Evolutionary conservation across 768 basidiomycete species (phyloP).

Genomic region (Chalciporus sphaerocephalus): DNA sequence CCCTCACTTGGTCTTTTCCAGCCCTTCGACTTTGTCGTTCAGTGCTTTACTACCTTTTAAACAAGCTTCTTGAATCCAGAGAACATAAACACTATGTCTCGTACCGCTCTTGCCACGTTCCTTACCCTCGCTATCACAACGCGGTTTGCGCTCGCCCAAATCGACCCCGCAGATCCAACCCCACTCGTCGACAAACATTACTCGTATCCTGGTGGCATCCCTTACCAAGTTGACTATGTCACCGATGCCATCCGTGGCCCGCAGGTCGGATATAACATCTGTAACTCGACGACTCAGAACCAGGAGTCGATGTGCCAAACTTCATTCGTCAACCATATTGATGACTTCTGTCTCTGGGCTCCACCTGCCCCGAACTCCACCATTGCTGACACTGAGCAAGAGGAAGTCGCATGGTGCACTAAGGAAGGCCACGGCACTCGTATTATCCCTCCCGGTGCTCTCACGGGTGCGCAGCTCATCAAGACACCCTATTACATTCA

Average conservation of each 20-base stretch:
- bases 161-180: slow-evolving; percentile 41
- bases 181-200: slow-evolving; percentile 46
- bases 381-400: slow-evolving; percentile 64
- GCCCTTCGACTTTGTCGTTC: too few species aligned
- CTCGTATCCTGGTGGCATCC: slow-evolving; percentile 42
- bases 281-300: slow-evolving; percentile 64
- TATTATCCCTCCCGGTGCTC: slow-evolving; percentile 58
- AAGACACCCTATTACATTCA: slow-evolving; percentile 54
- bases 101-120: slow-evolving; percentile 43
- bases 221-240: slow-evolving; percentile 47
- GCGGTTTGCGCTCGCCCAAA: slow-evolving; percentile 27
- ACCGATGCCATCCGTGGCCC: slow-evolving; percentile 46
- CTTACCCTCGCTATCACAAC: slow-evolving; percentile 31
- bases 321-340: slow-evolving; percentile 52
- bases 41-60: too few species aligned
- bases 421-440: slow-evolving; percentile 64
- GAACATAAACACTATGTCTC: too few species aligned
- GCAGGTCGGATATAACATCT: slow-evolving; percentile 62
- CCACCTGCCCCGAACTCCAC: slow-evolving; percentile 43
- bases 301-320: slow-evolving; percentile 68
- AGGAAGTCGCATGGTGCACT: slow-evolving; percentile 72
- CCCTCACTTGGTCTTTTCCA: too few species aligned
- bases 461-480: slow-evolving; percentile 63
- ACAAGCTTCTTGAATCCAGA: too few species aligned
- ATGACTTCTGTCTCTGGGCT: slow-evolving; percentile 69